phyloP scores from a whole-genome alignment of 2,329 filamentous ascomycete species.

The Monosporascus sp. region DNA sequence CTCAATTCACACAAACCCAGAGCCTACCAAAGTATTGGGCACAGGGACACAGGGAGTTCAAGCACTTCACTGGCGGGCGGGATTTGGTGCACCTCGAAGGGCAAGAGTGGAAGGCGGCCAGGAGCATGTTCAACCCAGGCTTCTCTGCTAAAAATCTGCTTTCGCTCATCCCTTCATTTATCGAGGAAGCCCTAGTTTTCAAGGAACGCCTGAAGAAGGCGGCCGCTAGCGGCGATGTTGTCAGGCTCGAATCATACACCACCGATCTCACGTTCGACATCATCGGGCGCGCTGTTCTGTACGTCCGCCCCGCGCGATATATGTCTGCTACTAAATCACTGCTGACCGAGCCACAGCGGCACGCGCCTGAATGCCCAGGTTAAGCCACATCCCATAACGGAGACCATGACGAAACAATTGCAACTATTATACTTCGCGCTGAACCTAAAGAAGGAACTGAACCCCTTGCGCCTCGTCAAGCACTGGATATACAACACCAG shows the following conservation, averaged over 20 bases:
- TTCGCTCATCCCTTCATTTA: constrained; percentile 27
- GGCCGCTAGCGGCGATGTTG: constrained; percentile 16
- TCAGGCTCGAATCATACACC: constrained; percentile 23
- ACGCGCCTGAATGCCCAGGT: constrained; percentile 14
- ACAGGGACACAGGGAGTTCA: constrained; percentile 20
- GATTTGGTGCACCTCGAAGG: constrained; percentile 33
- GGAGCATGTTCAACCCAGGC: constrained; percentile 33
- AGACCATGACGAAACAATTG: constrained; percentile 14
- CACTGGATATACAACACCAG: constrained; percentile 23
- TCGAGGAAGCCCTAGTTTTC: constrained; percentile 25
- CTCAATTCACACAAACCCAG: constrained; percentile 32
- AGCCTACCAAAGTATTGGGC: constrained; percentile 29
- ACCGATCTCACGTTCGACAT: constrained; percentile 24
- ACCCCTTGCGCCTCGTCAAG: constrained; percentile 15
- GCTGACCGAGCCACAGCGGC: constrained; percentile 12
- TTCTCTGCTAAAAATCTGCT: constrained; percentile 33
- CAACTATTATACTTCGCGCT: constrained; percentile 14
- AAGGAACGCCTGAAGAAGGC: constrained; percentile 17
- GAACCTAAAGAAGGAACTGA: constrained; percentile 11
- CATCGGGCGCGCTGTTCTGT: constrained; percentile 25
- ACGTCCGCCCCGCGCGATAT: constrained; percentile 7
- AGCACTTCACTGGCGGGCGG: constrained; percentile 24
- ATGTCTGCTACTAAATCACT: constrained; percentile 2
- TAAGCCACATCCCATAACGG: constrained; percentile 11
- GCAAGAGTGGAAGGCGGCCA: constrained; percentile 31